Percentiles rank a stretch among this genome's conserved stretches.
Conservation (phyloP, 148 eudicot species). For the Tetragonia tetragonoides region DNA sequence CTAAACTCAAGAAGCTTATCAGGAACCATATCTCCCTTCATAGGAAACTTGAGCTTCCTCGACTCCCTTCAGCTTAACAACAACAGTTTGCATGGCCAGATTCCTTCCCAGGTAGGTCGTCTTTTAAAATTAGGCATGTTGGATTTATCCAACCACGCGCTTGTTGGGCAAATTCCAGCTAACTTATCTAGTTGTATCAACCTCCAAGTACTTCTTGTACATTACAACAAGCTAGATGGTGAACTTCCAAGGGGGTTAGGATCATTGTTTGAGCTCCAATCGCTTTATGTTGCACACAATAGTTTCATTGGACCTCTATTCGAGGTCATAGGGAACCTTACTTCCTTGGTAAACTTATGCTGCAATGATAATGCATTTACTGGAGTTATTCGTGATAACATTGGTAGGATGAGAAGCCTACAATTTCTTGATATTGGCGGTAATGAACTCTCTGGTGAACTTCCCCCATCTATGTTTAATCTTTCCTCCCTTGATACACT, state of each 20-base stretch:
- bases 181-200: conserved; percentile 31
- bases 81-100: no score
- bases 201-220: conserved; percentile 12
- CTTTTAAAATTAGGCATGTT: conserved; percentile 18
- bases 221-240: conserved; percentile 28
- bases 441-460: conserved; percentile 23
- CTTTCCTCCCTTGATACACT: conserved; percentile 14
- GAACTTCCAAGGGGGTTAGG: no score
- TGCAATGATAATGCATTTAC: no score
- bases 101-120: conserved; percentile 41
- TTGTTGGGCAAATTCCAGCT: conserved; percentile 34
- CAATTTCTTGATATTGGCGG: background rate
- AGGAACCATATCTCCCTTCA: no score
- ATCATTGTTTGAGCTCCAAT: no score
- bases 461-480: conserved; percentile 32
- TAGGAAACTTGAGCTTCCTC: no score
- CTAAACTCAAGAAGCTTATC: no score
- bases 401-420: conserved; percentile 25
- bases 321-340: no score
- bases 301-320: no score
- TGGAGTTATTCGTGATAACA: conserved; percentile 27
- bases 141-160: conserved; percentile 20
- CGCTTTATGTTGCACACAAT: no score
- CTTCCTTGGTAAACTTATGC: no score
- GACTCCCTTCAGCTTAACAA: no score